Conservation (phyloP, 441 rosid genomes). For the Adansonia grandidieri region DNA sequence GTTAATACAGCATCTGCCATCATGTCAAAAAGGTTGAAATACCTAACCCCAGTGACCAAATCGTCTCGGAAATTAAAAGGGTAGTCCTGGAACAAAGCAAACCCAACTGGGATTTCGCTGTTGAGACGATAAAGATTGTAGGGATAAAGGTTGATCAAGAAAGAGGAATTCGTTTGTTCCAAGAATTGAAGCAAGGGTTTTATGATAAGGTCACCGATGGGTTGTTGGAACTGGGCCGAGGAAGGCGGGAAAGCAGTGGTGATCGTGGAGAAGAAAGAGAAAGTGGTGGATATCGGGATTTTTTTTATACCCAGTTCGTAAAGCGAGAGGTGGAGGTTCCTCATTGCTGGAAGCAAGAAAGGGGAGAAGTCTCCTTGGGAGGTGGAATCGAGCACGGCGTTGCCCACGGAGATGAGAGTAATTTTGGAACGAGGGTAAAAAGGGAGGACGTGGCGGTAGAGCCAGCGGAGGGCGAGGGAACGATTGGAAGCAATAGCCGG, state of each 20-base stretch:
- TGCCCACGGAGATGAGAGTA: slow-evolving; percentile 74
- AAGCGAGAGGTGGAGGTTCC: slow-evolving; percentile 57
- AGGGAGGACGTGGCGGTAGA: slow-evolving; percentile 69
- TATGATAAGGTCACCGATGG: slow-evolving; percentile 54
- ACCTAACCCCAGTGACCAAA: slow-evolving; percentile 71
- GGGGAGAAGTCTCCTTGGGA: slow-evolving; percentile 45
- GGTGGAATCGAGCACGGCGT: slow-evolving; percentile 50
- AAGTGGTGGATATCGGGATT: slow-evolving; percentile 74
- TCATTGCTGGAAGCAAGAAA: slow-evolving; percentile 66
- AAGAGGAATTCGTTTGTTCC: slow-evolving; percentile 68
- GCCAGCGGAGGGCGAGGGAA: slow-evolving; percentile 66
- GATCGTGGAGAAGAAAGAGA: slow-evolving; percentile 69
- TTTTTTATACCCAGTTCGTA: slow-evolving; percentile 57
- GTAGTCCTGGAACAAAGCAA: slow-evolving; percentile 74
- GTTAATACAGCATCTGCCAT: slow-evolving; percentile 77
- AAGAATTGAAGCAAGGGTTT: slow-evolving; percentile 71
- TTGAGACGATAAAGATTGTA: slow-evolving; percentile 70
- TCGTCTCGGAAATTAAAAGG: slow-evolving; percentile 82
- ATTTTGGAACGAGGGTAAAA: slow-evolving; percentile 77
- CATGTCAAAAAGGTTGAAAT: slow-evolving; percentile 79
- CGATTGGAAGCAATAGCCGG: slow-evolving; percentile 70
- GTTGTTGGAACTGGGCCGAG: slow-evolving; percentile 66
- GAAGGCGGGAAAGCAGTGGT: slow-evolving; percentile 86
- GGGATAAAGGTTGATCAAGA: slow-evolving; percentile 74
- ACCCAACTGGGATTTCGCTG: slow-evolving; percentile 73